Evolutionary conservation across 306 rosid genomes (phyloP).

Genomic region (Lagenaria siceraria): DNA sequence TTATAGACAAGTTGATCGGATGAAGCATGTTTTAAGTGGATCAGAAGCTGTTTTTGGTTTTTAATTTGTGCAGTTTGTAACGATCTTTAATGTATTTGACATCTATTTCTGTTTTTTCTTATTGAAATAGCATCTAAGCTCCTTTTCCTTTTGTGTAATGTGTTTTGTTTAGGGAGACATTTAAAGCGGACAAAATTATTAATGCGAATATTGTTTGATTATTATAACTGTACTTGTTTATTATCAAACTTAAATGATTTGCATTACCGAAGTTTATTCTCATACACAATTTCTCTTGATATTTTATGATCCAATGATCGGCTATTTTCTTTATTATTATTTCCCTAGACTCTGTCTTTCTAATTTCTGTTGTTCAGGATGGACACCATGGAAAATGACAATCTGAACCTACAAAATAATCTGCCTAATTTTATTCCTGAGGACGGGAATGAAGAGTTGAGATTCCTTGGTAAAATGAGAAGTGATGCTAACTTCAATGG

Average conservation of each 20-base stretch:
- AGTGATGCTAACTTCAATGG: constrained; percentile 2
- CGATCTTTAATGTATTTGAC: background rate
- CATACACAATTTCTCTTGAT: background rate
- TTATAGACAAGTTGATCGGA: background rate
- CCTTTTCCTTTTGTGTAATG: background rate
- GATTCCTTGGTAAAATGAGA: background rate
- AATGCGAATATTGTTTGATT: background rate
- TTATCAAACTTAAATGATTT: no score
- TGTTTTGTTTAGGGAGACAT: background rate
- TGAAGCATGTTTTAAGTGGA: background rate
- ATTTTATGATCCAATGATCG: background rate
- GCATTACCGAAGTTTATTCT: background rate
- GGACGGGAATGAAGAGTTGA: constrained; percentile 8
- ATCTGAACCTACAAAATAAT: background rate
- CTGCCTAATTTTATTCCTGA: constrained; percentile 5
- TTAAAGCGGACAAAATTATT: no score
- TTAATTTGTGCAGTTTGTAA: background rate
- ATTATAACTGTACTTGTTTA: background rate
- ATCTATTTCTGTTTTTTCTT: background rate
- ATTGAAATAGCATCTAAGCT: background rate
- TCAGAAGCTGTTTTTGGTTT: background rate
- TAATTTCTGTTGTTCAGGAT: background rate
- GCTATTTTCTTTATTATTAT: background rate
- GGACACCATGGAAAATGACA: constrained; percentile 14
- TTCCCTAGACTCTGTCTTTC: background rate